Evolutionary conservation across 768 basidiomycete species (phyloP), one percentile per base, ranked within the genome.

Genomic region (Suillus occidentalis): DNA sequence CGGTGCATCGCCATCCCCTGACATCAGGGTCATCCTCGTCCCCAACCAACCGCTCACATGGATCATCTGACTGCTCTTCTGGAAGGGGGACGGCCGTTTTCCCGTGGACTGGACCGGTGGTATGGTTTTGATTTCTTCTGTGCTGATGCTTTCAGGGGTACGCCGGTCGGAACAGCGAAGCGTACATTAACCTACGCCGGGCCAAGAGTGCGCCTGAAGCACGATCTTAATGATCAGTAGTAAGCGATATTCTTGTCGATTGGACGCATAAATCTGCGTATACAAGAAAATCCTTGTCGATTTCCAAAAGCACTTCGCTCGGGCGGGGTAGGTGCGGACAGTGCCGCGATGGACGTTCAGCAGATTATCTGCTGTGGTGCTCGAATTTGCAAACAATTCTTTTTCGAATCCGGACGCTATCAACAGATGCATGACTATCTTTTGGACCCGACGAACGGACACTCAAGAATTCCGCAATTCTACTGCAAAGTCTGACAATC

Each of bases 21-120:
- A 78, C 83, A 9, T 72, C 77, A 36, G 73, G 82, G 13, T 80
- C 82, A 5, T 37, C 68, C 20, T 34, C 34, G 2, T 73, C 80
- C 0, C 67, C 70, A 25, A 66, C 73, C 4, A 66, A 65, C 25
- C 25, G 50, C 12, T 20, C 37, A 16, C 53, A 64, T 58, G 63
- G 25, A 28, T 28, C 39, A 66, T 78, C 56, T 53, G 60, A 55
- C 20, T 55, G 20, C 20, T 37, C 34, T 55, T 36, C 53, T 36
- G 20, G 53, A 55, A 55, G 20, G 36, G 34, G n/a, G 31, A 36
- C 34, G 52, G 28, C 31, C 53, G 53, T n/a, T 55, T 34, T 36
- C 34, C 53, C 53, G 53, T 36, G 20, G 20, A 36, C 34, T 36
- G 2, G 53, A 55, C 53, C 34, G 20, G 34, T n/a, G 34, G 18